Evolutionary conservation across 768 basidiomycete species (phyloP), one percentile per base, ranked within the genome.

Genomic region (Hygrophorus russula): DNA sequence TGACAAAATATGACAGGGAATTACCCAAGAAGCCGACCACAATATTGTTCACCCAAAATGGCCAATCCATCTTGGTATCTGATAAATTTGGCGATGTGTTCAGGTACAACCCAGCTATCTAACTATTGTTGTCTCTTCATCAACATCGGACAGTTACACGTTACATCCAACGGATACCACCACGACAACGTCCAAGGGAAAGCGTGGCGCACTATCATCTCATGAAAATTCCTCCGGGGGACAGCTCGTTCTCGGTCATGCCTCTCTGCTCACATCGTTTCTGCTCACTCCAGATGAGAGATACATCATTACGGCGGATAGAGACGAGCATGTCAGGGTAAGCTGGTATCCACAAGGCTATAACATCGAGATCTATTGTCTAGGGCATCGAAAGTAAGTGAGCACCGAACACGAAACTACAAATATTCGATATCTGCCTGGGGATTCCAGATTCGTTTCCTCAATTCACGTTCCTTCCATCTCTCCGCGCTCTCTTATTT

Each of bases 1-100:
- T 15, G 9, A 31, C 12, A 18, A 5, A 42, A 20, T 42, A 32
- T 39, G 42, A 11, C 45, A 92, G 93, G 36, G 81, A 86, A 48
- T 67, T 93, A 2, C 80, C 85, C 0, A 97, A 97, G 63, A 81
- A 82, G 46, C 78, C 88, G 0, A 91, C 89, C 0, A 67, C 67
- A 1, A 56, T 96, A 19, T 58, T 62, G 0, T 79, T 96, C 51
- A 78, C 81, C 0, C 62, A 56, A 4, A 70, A 80, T 35, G 73
- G 71, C 0, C 62, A 75, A 48, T 78, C 72, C 0, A 79, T 99
- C 46, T 59, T 97, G 2, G 77, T 88, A 10, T 78, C 89, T 2
- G 94, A 99, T 62, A 97, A 96, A 61, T 93, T 96, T 49, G 94
- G 94, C 0, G 94, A 97, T 56, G 74, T 94, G 32, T 94, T 91